Base-by-base conservation (phyloP, 192 early-diverging fungal genomes). In the Coemansia sp. region DNA sequence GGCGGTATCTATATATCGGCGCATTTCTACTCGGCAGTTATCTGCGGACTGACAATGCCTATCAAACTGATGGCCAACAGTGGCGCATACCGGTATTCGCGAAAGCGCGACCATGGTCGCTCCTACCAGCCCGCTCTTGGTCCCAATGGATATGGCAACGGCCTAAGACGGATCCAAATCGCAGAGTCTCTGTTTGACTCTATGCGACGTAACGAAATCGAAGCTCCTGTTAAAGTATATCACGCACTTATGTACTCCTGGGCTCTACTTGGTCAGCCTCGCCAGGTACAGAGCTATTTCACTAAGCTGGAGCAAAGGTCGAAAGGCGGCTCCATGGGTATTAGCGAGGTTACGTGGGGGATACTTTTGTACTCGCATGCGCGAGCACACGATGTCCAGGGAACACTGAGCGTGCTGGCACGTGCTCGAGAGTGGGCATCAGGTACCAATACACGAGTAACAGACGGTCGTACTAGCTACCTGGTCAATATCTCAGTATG, bases 401-500 rank as follows among this genome's bases (percentile, higher is more conserved):
- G 70, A 5, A 60, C 64, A 18, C 15, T 81, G 27, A 24, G 40
- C 6, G 74, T 81, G 20, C 43, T 81, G 34, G 27, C 24, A 2
- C 63, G 50, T 11, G 74, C 79, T 0, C 27, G 62, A 11, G 57
- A 50, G 38, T 80, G 73, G 78, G 31, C 72, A 29, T 36, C 57
- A 36, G 31, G 33, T 3, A 5, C 31, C 31, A 60, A 33, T 1
- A 60, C 31, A 1, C 31, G 8, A 16, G 10, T 9, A 9, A 7
- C 18, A 18, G 31, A 29, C 7, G n/a, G 20, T 22, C 57, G 57
- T 6, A 68, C 70, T 7, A 75, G 73, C 27, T 58, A 75, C 18
- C 39, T 81, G 53, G 57, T 81, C 63, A 81, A 81, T 20, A 81
- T 81, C 61, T 71, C 71, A 1, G 63, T 81, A 63, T 11, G 57